Percentiles rank a stretch among this genome's conserved stretches.
Conservation (phyloP, 2,329 filamentous ascomycete genomes). For the Falciphora oryzae region DNA sequence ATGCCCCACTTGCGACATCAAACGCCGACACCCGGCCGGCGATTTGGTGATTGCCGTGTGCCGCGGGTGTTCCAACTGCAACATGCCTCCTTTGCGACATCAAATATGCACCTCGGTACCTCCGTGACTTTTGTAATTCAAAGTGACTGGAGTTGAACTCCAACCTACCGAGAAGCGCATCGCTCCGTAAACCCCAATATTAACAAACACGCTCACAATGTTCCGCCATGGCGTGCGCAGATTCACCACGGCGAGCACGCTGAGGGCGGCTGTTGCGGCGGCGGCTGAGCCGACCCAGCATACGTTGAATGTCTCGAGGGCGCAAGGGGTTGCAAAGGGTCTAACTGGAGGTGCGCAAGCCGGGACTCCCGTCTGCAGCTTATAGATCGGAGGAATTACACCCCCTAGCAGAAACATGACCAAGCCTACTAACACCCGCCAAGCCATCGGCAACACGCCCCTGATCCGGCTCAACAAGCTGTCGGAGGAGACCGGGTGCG, state of each 20-base stretch:
- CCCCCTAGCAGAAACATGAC: constrained; percentile 5
- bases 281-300: constrained; percentile 46
- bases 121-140: neutral
- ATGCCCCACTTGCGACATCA: neutral
- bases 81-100: neutral
- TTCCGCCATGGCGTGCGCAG: constrained; percentile 62
- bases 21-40: neutral
- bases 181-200: neutral
- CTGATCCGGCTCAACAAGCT: constrained; percentile 84
- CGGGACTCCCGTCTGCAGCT: neutral
- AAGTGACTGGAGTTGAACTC: neutral
- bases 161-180: neutral
- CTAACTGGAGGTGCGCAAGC: constrained; percentile 67
- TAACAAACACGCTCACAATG: constrained; percentile 43
- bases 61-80: neutral
- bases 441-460: constrained; percentile 96
- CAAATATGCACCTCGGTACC: constrained; percentile 1
- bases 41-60: neutral
- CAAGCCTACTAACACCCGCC: neutral
- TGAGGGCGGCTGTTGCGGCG: constrained; percentile 38
- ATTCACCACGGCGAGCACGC: constrained; percentile 58
- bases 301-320: constrained; percentile 67
- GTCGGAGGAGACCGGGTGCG: constrained; percentile 79
- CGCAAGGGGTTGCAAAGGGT: constrained; percentile 72
- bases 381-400: no score